These are phyloP conservation scores for Metschnikowia bowlesiae DNA, from an alignment of 805 yeast genomes.

Conservation along the genomic window DNA sequence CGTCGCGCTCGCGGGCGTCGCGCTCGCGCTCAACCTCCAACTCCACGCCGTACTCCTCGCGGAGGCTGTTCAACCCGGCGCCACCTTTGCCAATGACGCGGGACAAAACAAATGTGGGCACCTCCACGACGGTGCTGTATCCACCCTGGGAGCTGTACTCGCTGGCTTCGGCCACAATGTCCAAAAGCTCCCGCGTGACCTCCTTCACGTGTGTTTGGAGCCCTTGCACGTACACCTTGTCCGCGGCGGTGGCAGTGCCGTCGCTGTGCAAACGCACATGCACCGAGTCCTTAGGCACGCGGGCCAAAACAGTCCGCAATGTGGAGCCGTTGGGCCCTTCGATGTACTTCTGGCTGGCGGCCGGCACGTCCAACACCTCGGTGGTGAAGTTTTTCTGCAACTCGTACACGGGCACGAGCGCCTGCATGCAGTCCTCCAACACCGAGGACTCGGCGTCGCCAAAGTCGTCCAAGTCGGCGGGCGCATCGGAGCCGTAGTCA, in stretches of 20 bases:
- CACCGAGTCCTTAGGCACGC: conserved; percentile 37
- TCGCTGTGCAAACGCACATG: conserved; percentile 45
- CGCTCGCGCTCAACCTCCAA: conserved; percentile 60
- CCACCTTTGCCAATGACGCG: conserved; percentile 92
- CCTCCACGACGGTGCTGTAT: conserved; percentile 45
- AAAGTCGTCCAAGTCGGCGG: conserved; percentile 55
- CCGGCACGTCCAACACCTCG: conserved; percentile 47
- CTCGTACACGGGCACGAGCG: conserved; percentile 56
- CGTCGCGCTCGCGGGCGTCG: conserved; percentile 13
- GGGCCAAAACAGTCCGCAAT: conserved; percentile 40
- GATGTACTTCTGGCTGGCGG: conserved; percentile 54
- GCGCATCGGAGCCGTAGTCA: conserved; percentile 41
- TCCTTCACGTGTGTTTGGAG: conserved; percentile 55
- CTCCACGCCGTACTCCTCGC: conserved; percentile 70
- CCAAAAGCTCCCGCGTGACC: conserved; percentile 49
- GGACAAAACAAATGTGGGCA: conserved; percentile 66
- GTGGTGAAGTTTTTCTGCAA: conserved; percentile 51
- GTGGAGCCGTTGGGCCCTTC: conserved; percentile 62
- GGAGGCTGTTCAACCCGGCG: conserved; percentile 58
- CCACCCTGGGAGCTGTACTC: conserved; percentile 41
- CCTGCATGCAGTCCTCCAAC: conserved; percentile 49
- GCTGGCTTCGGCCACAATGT: conserved; percentile 52
- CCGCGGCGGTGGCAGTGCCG: conserved; percentile 33
- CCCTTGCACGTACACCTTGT: conserved; percentile 68
- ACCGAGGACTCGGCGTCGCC: conserved; percentile 53